Conservation (phyloP, 2,329 filamentous ascomycete species). For the Fusarium udum region DNA sequence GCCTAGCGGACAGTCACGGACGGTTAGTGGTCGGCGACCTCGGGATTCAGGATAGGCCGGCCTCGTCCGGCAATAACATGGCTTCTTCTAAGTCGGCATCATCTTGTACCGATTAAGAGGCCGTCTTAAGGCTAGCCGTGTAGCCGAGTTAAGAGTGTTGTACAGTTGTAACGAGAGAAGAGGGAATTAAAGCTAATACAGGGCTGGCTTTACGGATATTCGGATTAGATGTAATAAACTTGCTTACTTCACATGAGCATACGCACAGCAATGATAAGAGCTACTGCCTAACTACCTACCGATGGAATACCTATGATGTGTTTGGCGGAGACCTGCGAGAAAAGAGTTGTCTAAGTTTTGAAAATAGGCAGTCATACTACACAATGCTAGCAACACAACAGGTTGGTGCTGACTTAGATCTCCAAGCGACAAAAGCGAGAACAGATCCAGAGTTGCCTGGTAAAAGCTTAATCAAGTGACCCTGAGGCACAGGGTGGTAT, state of each 20-base stretch:
- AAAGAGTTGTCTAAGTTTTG: slow-evolving; percentile 6
- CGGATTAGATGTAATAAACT: slow-evolving; percentile 2
- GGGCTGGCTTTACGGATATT: slow-evolving; percentile 9
- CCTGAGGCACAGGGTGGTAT: not conserved
- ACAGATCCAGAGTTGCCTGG: slow-evolving; percentile 2
- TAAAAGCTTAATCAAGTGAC: not conserved
- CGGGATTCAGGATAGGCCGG: slow-evolving; percentile 23
- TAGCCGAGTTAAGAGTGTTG: slow-evolving; percentile 18
- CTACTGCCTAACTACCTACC: not conserved
- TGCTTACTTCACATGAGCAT: not conserved
- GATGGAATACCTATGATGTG: not conserved
- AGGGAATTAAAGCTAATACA: not conserved
- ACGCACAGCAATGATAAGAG: not conserved
- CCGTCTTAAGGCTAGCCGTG: slow-evolving; percentile 5
- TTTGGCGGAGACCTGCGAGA: slow-evolving; percentile 15
- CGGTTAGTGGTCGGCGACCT: slow-evolving; percentile 21
- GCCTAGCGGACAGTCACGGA: slow-evolving; percentile 19
- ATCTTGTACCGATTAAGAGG: slow-evolving; percentile 26
- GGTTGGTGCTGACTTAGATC: not conserved
- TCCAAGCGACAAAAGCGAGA: slow-evolving; percentile 1
- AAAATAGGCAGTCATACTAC: slow-evolving; percentile 14
- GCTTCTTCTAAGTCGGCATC: slow-evolving; percentile 21
- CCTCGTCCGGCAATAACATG: slow-evolving; percentile 22
- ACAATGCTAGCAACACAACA: slow-evolving; percentile 7
- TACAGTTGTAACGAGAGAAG: not conserved